Conservation (phyloP, 192 early-diverging fungal genomes). For the Coemansia asiatica region DNA sequence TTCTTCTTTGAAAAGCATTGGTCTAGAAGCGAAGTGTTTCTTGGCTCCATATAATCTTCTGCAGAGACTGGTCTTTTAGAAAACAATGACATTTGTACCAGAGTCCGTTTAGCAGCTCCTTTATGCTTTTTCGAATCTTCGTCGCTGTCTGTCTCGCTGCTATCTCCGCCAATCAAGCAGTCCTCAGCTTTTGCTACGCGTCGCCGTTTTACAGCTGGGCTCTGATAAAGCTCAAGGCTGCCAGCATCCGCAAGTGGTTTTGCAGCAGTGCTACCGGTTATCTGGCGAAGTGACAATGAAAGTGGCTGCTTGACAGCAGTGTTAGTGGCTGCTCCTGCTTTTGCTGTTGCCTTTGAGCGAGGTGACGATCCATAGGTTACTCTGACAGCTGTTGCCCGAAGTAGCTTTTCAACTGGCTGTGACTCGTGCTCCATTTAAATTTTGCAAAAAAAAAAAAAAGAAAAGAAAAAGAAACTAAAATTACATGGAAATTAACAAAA, state of each 20-base stretch:
- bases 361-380: slow-evolving; percentile 23
- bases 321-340: no score
- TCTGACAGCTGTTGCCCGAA: slow-evolving; percentile 8
- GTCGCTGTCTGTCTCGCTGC: slow-evolving; percentile 2
- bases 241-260: neutral
- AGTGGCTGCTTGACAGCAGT: neutral
- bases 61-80: neutral
- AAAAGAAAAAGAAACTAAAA: neutral
- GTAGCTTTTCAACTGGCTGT: neutral
- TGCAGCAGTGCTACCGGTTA: neutral
- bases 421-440: neutral
- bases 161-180: neutral
- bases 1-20: neutral
- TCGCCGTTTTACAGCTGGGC: neutral
- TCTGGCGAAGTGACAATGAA: no score
- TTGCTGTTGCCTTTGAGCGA: neutral
- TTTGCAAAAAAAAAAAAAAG: neutral
- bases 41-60: neutral
- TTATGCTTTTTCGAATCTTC: neutral
- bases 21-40: neutral
- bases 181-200: neutral
- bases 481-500: neutral
- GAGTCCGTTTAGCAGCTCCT: slow-evolving; percentile 18
- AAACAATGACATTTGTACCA: slow-evolving; percentile 32
- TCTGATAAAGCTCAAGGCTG: no score